Evolutionary conservation across 176 grass and related monocot genomes (phyloP).

Genomic region (Bolboschoenus planiculmis): DNA sequence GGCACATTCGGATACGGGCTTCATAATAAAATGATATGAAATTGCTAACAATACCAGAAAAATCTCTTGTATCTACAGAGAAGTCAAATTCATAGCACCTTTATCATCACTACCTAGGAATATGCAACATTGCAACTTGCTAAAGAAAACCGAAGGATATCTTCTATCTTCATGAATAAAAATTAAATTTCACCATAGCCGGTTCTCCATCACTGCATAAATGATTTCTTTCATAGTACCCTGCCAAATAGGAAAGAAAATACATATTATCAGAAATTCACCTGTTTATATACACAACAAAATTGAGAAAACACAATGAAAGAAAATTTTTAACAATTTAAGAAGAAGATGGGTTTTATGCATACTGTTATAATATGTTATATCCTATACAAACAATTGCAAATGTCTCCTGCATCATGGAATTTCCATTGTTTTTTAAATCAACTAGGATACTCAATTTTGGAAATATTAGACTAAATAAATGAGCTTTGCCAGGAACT

Average conservation of each 20-base stretch:
- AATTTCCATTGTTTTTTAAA: neutral
- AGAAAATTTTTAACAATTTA: neutral
- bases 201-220: constrained; percentile 48
- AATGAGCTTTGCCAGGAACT: neutral
- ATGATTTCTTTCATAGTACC: constrained; percentile 58
- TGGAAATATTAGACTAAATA: neutral
- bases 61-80: neutral
- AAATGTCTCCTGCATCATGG: neutral
- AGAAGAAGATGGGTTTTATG: neutral
- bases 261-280: neutral
- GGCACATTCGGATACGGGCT: neutral
- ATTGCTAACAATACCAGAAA: neutral
- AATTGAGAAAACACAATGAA: neutral
- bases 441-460: neutral
- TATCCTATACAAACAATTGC: neutral
- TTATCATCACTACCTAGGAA: neutral
- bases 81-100: neutral
- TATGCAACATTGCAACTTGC: neutral
- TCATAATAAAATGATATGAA: neutral
- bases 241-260: constrained; percentile 21
- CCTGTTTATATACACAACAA: neutral
- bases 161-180: neutral
- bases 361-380: constrained; percentile 3
- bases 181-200: constrained; percentile 39
- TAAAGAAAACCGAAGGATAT: neutral